Percentiles rank a stretch among this genome's conserved stretches.
Conservation (phyloP, 345 rosid species). For the Carallia pectinifolia region DNA sequence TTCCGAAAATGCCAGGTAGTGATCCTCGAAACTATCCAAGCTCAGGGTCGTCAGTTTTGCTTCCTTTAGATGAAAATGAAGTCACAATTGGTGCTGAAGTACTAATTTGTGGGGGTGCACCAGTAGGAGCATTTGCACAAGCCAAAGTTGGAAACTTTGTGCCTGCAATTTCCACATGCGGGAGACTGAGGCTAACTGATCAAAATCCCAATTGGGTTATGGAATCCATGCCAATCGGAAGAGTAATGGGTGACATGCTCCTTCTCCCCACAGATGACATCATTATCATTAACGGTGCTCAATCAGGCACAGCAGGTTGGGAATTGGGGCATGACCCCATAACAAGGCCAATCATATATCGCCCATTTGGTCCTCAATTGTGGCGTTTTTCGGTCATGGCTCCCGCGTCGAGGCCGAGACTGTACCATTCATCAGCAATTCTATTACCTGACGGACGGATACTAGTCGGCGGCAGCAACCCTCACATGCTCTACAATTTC, state of each 20-base stretch:
- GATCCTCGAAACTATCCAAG: slow-evolving; percentile 85
- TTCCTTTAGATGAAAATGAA: slow-evolving; percentile 60
- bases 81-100: slow-evolving; percentile 44
- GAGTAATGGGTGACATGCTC: slow-evolving; percentile 91
- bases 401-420: slow-evolving; percentile 45
- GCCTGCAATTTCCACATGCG: slow-evolving; percentile 60
- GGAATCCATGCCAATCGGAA: slow-evolving; percentile 70
- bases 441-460: slow-evolving; percentile 63
- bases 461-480: slow-evolving; percentile 81
- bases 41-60: slow-evolving; percentile 74
- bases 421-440: slow-evolving; percentile 80
- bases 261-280: slow-evolving; percentile 69
- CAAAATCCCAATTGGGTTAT: slow-evolving; percentile 56
- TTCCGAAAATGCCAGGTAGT: slow-evolving; percentile 49
- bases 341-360: slow-evolving; percentile 59
- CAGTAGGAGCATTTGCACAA: slow-evolving; percentile 33
- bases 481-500: slow-evolving; percentile 63
- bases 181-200: slow-evolving; percentile 49
- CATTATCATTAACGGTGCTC: slow-evolving; percentile 65
- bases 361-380: slow-evolving; percentile 12
- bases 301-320: slow-evolving; percentile 74
- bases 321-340: slow-evolving; percentile 44
- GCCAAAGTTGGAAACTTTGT: slow-evolving; percentile 28
- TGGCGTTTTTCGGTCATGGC: slow-evolving; percentile 54
- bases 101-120: slow-evolving; percentile 85